These are phyloP conservation scores for Epichloe glyceriae DNA, from an alignment of 2,329 filamentous ascomycete genomes.

Conservation along the genomic window DNA sequence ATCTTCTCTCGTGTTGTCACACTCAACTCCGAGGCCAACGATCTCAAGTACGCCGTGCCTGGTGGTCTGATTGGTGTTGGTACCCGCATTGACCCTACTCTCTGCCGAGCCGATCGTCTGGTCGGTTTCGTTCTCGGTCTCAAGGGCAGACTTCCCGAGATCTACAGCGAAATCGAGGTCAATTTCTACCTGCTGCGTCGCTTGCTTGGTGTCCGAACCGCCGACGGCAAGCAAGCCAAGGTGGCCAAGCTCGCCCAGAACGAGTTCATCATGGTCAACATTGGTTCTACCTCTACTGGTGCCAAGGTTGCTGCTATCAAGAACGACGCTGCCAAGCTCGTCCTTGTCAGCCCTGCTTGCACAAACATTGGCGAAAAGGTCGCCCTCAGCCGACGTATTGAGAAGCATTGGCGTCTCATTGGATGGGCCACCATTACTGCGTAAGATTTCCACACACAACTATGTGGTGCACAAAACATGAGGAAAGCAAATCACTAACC, in stretches of 20 bases:
- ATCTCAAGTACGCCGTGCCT: slow-evolving; percentile 94
- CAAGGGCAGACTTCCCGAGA: slow-evolving; percentile 83
- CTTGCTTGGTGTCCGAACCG: slow-evolving; percentile 90
- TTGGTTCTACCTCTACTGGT: slow-evolving; percentile 91
- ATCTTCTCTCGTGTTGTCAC: slow-evolving; percentile 94
- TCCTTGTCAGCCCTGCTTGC: slow-evolving; percentile 85
- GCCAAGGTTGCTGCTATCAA: slow-evolving; percentile 96
- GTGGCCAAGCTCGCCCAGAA: slow-evolving; percentile 97
- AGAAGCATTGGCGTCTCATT: slow-evolving; percentile 97
- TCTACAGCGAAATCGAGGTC: slow-evolving; percentile 97
- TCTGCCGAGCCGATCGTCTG: slow-evolving; percentile 96
- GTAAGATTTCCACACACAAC: slow-evolving; percentile 28
- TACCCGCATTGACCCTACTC: slow-evolving; percentile 90
- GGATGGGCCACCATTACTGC: slow-evolving; percentile 75
- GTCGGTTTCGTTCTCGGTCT: slow-evolving; percentile 96
- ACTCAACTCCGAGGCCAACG: slow-evolving; percentile 94
- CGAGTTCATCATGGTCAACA: slow-evolving; percentile 99
- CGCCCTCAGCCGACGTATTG: slow-evolving; percentile 86
- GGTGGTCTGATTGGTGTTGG: slow-evolving; percentile 97
- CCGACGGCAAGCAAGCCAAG: slow-evolving; percentile 98
- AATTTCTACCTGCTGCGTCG: slow-evolving; percentile 97
- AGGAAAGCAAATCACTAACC: neutral
- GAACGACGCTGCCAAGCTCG: slow-evolving; percentile 92
- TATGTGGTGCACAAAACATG: neutral
- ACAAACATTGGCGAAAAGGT: slow-evolving; percentile 98